These are phyloP conservation scores for Annulohypoxylon nitens DNA, from an alignment of 495 filamentous ascomycete species.

Conservation along the genomic window DNA sequence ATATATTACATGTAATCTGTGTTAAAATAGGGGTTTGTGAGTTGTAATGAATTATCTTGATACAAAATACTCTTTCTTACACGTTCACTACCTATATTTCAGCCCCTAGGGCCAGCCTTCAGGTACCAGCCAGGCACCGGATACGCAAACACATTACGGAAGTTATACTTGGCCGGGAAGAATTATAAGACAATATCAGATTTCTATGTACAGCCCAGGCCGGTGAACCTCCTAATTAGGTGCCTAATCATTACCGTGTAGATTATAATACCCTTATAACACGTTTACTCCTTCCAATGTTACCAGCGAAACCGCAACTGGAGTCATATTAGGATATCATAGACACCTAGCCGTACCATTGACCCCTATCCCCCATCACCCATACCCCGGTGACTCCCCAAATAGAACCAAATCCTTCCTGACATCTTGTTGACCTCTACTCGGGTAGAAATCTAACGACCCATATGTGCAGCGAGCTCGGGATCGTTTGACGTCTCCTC, in stretches of 20 bases:
- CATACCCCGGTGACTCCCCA: background rate
- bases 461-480: background rate
- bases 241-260: background rate
- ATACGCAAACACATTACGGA: no score
- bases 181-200: background rate
- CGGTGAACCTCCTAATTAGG: background rate
- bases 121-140: no score
- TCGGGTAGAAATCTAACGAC: constrained; percentile 10
- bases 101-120: no score
- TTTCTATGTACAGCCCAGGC: constrained; percentile 4
- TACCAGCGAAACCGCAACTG: background rate
- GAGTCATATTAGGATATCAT: background rate
- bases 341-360: background rate
- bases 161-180: background rate
- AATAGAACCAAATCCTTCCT: constrained; percentile 8
- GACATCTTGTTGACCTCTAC: constrained; percentile 28
- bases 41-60: background rate
- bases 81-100: no score
- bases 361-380: background rate
- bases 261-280: background rate
- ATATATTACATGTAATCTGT: background rate
- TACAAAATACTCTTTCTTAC: background rate
- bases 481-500: constrained; percentile 18
- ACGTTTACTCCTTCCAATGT: background rate
- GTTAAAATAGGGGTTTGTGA: no score